Percentiles rank a stretch among this genome's conserved stretches.
These are phyloP conservation scores for Aspergillus nomiae DNA, from an alignment of 2,329 filamentous ascomycete species.

Conservation along the genomic window DNA sequence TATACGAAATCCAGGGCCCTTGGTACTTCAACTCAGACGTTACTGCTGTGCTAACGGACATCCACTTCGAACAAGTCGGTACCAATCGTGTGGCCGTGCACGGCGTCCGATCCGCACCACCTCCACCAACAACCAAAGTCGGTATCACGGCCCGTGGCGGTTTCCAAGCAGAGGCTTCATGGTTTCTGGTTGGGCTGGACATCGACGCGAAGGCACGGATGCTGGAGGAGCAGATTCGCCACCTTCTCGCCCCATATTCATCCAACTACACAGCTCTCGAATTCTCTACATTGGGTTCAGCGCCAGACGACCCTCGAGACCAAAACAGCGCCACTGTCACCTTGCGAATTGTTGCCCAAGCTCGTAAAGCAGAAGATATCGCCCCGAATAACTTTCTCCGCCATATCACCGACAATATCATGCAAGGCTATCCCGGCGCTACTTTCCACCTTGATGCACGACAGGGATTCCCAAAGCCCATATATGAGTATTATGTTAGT, in stretches of 20 bases:
- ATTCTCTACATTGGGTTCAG: constrained; percentile 34
- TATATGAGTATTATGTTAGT: constrained; percentile 35
- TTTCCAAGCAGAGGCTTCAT: constrained; percentile 50
- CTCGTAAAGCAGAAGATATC: constrained; percentile 40
- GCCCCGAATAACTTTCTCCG: constrained; percentile 37
- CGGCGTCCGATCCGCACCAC: constrained; percentile 46
- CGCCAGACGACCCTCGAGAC: constrained; percentile 35
- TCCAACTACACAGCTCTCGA: constrained; percentile 33
- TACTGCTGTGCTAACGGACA: constrained; percentile 53
- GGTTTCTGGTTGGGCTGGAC: constrained; percentile 49
- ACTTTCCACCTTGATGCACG: constrained; percentile 39
- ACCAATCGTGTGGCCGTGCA: constrained; percentile 53
- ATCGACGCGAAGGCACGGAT: constrained; percentile 50
- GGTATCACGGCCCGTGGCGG: constrained; percentile 51
- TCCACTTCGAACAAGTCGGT: constrained; percentile 55
- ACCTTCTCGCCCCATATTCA: constrained; percentile 35
- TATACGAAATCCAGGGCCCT: constrained; percentile 59
- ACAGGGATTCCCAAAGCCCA: constrained; percentile 37
- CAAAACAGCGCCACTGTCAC: constrained; percentile 48
- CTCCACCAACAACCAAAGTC: constrained; percentile 55
- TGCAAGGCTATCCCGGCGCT: constrained; percentile 44
- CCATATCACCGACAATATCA: constrained; percentile 41
- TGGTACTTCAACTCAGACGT: constrained; percentile 62
- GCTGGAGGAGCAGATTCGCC: constrained; percentile 49
- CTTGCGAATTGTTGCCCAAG: constrained; percentile 50